These are phyloP conservation scores for Zostera marina DNA, from an alignment of 116 monocot species.

Conservation along the genomic window DNA sequence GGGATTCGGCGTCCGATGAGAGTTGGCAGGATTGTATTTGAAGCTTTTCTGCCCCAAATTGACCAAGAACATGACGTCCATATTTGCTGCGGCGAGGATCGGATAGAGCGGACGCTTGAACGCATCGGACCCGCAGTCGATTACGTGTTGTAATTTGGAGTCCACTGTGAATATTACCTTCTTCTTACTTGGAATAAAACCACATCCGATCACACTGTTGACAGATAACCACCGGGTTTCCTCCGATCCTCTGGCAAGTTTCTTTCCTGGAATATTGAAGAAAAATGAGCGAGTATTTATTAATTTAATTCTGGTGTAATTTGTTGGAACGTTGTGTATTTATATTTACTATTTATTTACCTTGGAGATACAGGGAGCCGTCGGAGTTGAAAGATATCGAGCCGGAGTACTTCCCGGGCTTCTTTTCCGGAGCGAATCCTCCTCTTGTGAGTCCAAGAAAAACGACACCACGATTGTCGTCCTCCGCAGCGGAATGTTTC, in stretches of 20 bases:
- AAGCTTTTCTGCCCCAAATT: slow-evolving; percentile 68
- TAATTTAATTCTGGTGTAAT: background rate
- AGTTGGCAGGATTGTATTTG: slow-evolving; percentile 51
- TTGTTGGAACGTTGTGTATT: too few relatives aligned
- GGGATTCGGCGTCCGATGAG: slow-evolving; percentile 41
- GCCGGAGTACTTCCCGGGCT: slow-evolving; percentile 43
- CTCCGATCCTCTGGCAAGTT: slow-evolving; percentile 37
- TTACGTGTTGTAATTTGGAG: slow-evolving; percentile 32
- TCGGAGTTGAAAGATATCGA: slow-evolving; percentile 72
- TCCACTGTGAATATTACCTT: slow-evolving; percentile 84
- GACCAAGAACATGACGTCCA: slow-evolving; percentile 40
- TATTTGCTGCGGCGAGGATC: slow-evolving; percentile 21
- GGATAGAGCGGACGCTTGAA: slow-evolving; percentile 56
- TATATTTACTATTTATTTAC: slow-evolving; percentile 14
- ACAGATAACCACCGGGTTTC: slow-evolving; percentile 31
- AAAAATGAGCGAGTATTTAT: background rate
- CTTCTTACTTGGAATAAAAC: slow-evolving; percentile 53
- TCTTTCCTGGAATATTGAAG: slow-evolving; percentile 6
- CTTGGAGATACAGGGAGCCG: slow-evolving; percentile 66
- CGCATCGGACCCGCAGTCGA: slow-evolving; percentile 47
- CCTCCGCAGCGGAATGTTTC: background rate
- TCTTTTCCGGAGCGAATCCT: background rate
- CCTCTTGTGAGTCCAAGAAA: slow-evolving; percentile 40
- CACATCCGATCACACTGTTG: slow-evolving; percentile 62
- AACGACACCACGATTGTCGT: slow-evolving; percentile 7